phyloP scores from a whole-genome alignment of 495 filamentous ascomycete species.

The Lindgomyces ingoldianus region DNA sequence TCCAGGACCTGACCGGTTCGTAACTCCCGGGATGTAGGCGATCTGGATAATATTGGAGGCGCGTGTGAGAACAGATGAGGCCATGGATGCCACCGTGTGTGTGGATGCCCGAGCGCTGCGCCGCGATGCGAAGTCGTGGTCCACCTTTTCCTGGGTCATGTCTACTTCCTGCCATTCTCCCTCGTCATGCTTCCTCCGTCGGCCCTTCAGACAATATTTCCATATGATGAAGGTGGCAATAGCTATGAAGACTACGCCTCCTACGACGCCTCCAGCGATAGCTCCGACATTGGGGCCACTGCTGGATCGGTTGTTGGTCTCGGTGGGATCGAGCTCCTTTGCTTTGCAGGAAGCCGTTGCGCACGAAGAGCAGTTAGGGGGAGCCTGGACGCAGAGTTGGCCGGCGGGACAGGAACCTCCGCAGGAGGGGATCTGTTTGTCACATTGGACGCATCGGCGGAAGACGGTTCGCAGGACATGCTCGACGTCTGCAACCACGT shows the following conservation, averaged over 20 bases:
- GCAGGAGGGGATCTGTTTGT: conserved; percentile 36
- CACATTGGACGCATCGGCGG: conserved; percentile 46
- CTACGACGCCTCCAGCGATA: conserved; percentile 82
- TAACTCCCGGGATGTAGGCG: conserved; percentile 97
- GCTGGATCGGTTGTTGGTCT: conserved; percentile 24
- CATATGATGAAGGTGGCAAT: conserved; percentile 77
- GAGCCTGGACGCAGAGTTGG: conserved; percentile 59
- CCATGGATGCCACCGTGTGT: conserved; percentile 86
- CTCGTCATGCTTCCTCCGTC: conserved; percentile 61
- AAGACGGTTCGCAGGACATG: conserved; percentile 42
- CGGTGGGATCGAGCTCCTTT: conserved; percentile 34
- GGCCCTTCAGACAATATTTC: conserved; percentile 81
- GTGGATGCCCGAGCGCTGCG: conserved; percentile 73
- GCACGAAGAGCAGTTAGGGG: conserved; percentile 58
- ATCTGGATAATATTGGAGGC: conserved; percentile 99
- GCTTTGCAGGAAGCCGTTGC: conserved; percentile 63
- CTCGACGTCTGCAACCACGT: conserved; percentile 35
- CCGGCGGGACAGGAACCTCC: conserved; percentile 32
- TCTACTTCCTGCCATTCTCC: conserved; percentile 59
- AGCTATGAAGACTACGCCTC: conserved; percentile 68
- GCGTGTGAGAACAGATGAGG: conserved; percentile 90
- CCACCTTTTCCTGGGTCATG: conserved; percentile 52
- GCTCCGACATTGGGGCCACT: conserved; percentile 69
- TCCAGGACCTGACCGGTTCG: conserved; percentile 81
- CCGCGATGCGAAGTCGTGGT: conserved; percentile 58